Evolutionary conservation across 352 stramenopile species (phyloP).

Genomic region (Phytophthora litchii): DNA sequence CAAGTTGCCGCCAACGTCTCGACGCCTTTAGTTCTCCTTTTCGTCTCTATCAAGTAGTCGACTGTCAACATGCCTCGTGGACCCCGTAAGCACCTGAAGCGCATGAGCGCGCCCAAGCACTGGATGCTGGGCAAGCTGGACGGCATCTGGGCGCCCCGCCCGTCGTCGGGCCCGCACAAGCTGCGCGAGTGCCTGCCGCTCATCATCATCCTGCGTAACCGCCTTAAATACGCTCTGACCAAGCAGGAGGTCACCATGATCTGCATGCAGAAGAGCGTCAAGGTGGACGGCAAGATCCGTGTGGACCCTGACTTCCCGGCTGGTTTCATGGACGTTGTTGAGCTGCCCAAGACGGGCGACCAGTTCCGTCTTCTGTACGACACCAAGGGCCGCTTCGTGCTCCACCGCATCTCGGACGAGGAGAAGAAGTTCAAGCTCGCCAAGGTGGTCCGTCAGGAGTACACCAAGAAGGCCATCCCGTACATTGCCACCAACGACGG

Average conservation of each 20-base stretch:
- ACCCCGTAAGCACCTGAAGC: conserved; percentile 90
- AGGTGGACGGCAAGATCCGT: conserved; percentile 97
- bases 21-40: conserved; percentile 64
- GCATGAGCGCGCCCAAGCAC: conserved; percentile 87
- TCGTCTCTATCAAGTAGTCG: conserved; percentile 39
- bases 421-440: conserved; percentile 99
- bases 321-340: conserved; percentile 99
- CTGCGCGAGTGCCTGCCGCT: conserved; percentile 98
- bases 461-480: conserved; percentile 97
- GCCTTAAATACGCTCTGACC: conserved; percentile 99
- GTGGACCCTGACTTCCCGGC: conserved; percentile 98
- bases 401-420: conserved; percentile 96
- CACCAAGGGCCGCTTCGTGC: conserved; percentile 98
- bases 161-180: conserved; percentile 98
- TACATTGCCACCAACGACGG: conserved; percentile 99
- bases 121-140: conserved; percentile 92
- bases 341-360: conserved; percentile 97
- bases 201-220: conserved; percentile 98
- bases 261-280: conserved; percentile 99
- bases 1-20: background rate
- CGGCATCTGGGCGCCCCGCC: conserved; percentile 93
- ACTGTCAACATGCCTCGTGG: conserved; percentile 79
- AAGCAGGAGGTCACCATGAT: conserved; percentile 99
- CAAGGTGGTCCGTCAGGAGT: conserved; percentile 96
- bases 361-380: conserved; percentile 98